Evolutionary conservation across 805 yeast genomes (phyloP), one percentile per base, ranked within the genome.

Genomic region (Spathaspora girioi): DNA sequence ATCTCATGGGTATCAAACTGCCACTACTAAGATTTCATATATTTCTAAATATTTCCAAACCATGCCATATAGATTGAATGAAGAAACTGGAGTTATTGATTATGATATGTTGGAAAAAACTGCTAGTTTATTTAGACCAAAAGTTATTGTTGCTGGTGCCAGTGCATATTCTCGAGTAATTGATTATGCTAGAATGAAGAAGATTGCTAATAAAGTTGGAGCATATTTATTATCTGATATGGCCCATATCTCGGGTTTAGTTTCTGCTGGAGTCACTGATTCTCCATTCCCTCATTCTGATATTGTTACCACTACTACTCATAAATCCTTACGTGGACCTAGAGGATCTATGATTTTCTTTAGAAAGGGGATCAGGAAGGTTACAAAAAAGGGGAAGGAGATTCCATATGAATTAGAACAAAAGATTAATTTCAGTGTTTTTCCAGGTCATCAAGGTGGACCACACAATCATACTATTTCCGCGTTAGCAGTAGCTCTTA

Each of bases 361-460:
- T 84, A 89, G 98, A 81, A 87, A 87, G 72, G 99, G 99, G 63
- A 83, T 92, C 54, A 85, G 96, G 81, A 84, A 87, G 54, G 83
- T 84, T 59, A 54, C 88, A 67, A 91, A 92, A 79, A 88, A 90
- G 63, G 98, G 98, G 65, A 89, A 90, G 77, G 97, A 91, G 75
- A 77, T 90, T 53, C 75, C 78, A 53, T 94, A 92, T 73, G 97
- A 94, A 63, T 83, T 94, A 71, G 98, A 94, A 75, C 86, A 83
- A 73, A 89, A 89, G 70, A 92, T 94, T 76, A 94, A 94, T 81
- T 94, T 94, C 73, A 91, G 97, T 9, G 99, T 94, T 50, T 94
- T 94, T 93, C 99, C 99, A 65, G 99, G 97, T 60, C 99, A 94
- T 76, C 99, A 94, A 80, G 99, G 99, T 80, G 99, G 99, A 70